phyloP scores from a whole-genome alignment of 805 yeast genomes.

The Ogataea polymorpha region DNA sequence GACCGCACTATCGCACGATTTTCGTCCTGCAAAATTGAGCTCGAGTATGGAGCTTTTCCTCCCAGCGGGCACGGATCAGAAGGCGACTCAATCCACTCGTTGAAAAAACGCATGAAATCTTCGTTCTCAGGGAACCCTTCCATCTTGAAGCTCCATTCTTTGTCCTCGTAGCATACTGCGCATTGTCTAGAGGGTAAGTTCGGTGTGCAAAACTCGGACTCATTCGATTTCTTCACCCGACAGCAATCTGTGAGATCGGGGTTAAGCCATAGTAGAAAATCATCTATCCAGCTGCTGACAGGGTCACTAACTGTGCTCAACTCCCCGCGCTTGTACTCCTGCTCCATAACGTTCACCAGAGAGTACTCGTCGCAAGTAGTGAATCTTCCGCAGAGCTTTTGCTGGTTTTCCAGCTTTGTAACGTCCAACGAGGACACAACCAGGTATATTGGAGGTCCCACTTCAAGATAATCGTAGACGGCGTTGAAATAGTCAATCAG shows the following conservation, averaged over 20 bases:
- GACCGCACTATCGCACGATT: conserved; percentile 48
- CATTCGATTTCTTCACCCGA: conserved; percentile 52
- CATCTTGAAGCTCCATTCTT: conserved; percentile 70
- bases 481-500: conserved; percentile 78
- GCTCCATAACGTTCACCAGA: conserved; percentile 75
- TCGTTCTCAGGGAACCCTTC: conserved; percentile 76
- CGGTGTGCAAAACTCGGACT: conserved; percentile 62
- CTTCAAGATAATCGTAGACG: conserved; percentile 65
- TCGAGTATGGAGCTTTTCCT: conserved; percentile 88
- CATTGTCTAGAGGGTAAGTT: conserved; percentile 68
- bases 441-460: conserved; percentile 91
- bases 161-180: conserved; percentile 63
- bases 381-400: conserved; percentile 80
- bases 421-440: conserved; percentile 69
- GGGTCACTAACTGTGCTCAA: conserved; percentile 75
- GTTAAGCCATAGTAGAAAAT: conserved; percentile 79
- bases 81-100: conserved; percentile 76
- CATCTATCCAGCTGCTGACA: conserved; percentile 90
- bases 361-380: conserved; percentile 80
- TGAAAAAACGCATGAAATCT: conserved; percentile 64
- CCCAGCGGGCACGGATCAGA: conserved; percentile 94
- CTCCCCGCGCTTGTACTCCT: conserved; percentile 69
- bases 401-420: conserved; percentile 61
- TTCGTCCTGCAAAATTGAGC: conserved; percentile 47
- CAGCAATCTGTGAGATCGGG: conserved; percentile 89